These are phyloP conservation scores for Avena sativa DNA, from an alignment of 176 grass and related monocot genomes.

Conservation along the genomic window DNA sequence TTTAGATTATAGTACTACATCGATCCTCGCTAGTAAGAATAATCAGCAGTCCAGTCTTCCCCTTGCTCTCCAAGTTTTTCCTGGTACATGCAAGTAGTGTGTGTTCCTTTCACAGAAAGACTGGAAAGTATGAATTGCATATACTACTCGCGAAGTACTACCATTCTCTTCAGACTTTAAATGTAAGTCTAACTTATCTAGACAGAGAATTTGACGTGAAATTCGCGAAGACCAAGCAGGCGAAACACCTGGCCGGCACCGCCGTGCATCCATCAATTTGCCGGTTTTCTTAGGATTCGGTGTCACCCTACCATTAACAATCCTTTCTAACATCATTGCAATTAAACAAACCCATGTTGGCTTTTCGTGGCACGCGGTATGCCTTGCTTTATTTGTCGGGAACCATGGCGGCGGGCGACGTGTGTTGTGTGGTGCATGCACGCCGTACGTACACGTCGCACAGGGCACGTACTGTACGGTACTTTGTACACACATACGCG, in stretches of 20 bases:
- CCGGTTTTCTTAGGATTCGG: background rate
- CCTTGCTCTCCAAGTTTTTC: background rate
- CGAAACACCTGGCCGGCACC: background rate
- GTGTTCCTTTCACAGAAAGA: background rate
- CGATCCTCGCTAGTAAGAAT: background rate
- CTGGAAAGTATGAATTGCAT: background rate
- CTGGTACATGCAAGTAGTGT: too few relatives aligned
- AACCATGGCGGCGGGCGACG: background rate
- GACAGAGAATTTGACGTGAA: background rate
- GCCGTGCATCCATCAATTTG: background rate
- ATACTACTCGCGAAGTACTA: too few relatives aligned
- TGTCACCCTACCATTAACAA: background rate
- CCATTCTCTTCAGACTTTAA: background rate
- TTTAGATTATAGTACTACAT: background rate
- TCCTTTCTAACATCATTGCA: background rate
- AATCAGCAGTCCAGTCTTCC: background rate
- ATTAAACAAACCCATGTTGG: background rate
- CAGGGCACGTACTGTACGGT: background rate
- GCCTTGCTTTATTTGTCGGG: background rate
- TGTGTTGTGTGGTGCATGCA: background rate
- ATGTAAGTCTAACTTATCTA: background rate
- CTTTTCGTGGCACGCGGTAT: background rate
- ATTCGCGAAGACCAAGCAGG: background rate
- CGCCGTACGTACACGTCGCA: background rate
- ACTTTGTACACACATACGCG: background rate